A percentile compares a stretch with the other conserved stretches of the same genome.
Conservation (phyloP, 192 early-diverging fungal species). For the Backusella psychrophila region DNA sequence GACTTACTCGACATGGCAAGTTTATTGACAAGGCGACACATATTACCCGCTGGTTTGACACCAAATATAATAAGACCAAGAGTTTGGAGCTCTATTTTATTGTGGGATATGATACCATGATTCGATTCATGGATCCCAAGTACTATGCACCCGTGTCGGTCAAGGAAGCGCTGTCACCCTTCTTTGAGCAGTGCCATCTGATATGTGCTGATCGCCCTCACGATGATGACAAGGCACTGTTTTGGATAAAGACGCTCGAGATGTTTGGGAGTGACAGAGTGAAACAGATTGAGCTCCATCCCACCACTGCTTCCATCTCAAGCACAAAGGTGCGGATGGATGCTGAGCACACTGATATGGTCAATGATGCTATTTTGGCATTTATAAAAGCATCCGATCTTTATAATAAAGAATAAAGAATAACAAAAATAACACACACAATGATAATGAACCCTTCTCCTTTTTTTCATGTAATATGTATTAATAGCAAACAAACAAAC, state of each 20-base stretch:
- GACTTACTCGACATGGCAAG: constrained; percentile 54
- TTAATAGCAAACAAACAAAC: neutral
- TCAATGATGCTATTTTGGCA: neutral
- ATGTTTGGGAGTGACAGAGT: constrained; percentile 1
- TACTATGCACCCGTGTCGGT: constrained; percentile 59
- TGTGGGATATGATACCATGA: constrained; percentile 80
- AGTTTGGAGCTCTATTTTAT: constrained; percentile 55
- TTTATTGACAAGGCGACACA: constrained; percentile 70
- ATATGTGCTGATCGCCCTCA: constrained; percentile 50
- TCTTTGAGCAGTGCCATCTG: constrained; percentile 50
- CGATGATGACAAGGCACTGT: constrained; percentile 15
- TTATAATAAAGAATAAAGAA: neutral
- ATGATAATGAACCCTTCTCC: neutral
- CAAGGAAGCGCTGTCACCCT: constrained; percentile 43
- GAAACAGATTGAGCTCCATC: constrained; percentile 6
- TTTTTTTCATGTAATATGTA: neutral
- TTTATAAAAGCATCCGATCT: constrained; percentile 1
- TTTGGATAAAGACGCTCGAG: constrained; percentile 14
- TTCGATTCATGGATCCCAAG: constrained; percentile 70
- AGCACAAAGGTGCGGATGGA: constrained; percentile 21
- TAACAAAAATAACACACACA: neutral
- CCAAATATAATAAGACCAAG: neutral
- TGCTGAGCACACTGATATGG: neutral
- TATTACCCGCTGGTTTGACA: constrained; percentile 25
- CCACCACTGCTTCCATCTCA: neutral